phyloP scores from a whole-genome alignment of 257 asterid genomes.

The Nicotiana sylvestris region DNA sequence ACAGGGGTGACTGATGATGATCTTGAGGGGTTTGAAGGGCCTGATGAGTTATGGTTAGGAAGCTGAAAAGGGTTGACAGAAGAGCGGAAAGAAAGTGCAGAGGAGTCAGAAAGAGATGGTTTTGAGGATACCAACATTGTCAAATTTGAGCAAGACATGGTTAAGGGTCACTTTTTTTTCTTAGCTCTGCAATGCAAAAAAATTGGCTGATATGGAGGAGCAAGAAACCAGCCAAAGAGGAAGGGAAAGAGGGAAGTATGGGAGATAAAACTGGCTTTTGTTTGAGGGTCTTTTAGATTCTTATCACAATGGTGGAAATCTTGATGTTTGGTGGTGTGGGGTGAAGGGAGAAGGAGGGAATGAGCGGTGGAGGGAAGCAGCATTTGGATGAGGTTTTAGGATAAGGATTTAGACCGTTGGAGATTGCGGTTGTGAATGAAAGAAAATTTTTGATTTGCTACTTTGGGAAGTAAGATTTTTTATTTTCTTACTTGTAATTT shows the following conservation, averaged over 20 bases:
- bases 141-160: slow-evolving; percentile 76
- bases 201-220: slow-evolving; percentile 30
- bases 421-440: slow-evolving; percentile 28
- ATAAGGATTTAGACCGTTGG: slow-evolving; percentile 62
- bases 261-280: slow-evolving; percentile 15
- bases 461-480: neutral
- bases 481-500: neutral
- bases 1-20: slow-evolving; percentile 52
- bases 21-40: slow-evolving; percentile 32
- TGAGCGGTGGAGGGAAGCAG: slow-evolving; percentile 70
- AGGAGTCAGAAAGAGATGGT: slow-evolving; percentile 62
- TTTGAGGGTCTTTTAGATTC: slow-evolving; percentile 14
- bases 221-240: slow-evolving; percentile 9
- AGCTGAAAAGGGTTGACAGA: slow-evolving; percentile 57
- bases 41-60: slow-evolving; percentile 32
- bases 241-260: slow-evolving; percentile 21
- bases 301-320: slow-evolving; percentile 30
- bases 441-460: neutral
- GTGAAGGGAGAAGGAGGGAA: slow-evolving; percentile 31
- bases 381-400: slow-evolving; percentile 69
- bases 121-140: slow-evolving; percentile 76
- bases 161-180: neutral
- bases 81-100: slow-evolving; percentile 60
- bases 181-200: slow-evolving; percentile 16
- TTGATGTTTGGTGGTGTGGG: slow-evolving; percentile 36